Percentiles rank a stretch among this genome's conserved stretches.
Conservation (phyloP, 306 rosid species). For the Datisca glomerata region DNA sequence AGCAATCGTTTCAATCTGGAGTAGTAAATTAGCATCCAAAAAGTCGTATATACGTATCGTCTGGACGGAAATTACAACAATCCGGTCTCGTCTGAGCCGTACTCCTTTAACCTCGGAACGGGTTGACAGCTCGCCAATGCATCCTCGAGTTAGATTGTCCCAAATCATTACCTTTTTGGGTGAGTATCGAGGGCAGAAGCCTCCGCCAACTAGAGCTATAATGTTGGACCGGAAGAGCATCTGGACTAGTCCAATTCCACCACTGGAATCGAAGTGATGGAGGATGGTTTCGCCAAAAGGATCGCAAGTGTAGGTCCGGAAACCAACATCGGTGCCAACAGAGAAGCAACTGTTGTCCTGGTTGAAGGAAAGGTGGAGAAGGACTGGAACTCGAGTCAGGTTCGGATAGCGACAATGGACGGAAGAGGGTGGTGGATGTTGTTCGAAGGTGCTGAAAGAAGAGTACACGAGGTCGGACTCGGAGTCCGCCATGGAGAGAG, state of each 20-base stretch:
- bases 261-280: slow-evolving; percentile 40
- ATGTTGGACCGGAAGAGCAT: slow-evolving; percentile 62
- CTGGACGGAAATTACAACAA: slow-evolving; percentile 52
- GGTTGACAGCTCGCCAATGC: slow-evolving; percentile 58
- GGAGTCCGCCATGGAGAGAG: not conserved
- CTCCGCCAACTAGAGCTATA: slow-evolving; percentile 66
- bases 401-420: not conserved
- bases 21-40: slow-evolving; percentile 38
- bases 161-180: slow-evolving; percentile 68
- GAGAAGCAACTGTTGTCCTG: slow-evolving; percentile 65
- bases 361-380: slow-evolving; percentile 58
- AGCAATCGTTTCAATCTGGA: slow-evolving; percentile 53
- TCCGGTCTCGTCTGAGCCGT: slow-evolving; percentile 44
- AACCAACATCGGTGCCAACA: slow-evolving; percentile 56
- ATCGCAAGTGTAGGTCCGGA: slow-evolving; percentile 65
- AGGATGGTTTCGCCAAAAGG: slow-evolving; percentile 60
- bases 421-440: not conserved
- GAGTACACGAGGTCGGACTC: too few species aligned
- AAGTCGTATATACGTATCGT: slow-evolving; percentile 52
- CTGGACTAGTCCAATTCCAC: slow-evolving; percentile 47
- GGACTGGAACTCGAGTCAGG: slow-evolving; percentile 14
- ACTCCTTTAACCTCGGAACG: slow-evolving; percentile 60
- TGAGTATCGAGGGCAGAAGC: slow-evolving; percentile 39
- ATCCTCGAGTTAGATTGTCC: slow-evolving; percentile 55
- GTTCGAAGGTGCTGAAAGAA: not conserved